Evolutionary conservation across 371 early-diverging fungal species (phyloP).

Genomic region (Lichtheimia hyalospora): DNA sequence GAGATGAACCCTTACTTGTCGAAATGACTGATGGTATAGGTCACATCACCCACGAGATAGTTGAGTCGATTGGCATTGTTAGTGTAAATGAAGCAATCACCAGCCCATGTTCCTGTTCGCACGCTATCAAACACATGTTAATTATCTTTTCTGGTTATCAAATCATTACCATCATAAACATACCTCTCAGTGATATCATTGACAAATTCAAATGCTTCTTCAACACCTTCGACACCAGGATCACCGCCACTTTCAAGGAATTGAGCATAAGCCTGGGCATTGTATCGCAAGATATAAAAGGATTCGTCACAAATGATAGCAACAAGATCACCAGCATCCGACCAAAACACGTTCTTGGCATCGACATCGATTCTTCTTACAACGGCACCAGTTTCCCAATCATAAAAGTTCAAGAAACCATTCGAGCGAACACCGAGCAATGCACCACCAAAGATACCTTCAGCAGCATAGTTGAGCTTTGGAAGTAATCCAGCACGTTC

Average conservation of each 20-base stretch:
- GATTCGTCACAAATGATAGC: constrained; percentile 90
- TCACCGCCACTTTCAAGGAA: constrained; percentile 74
- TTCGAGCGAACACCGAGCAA: constrained; percentile 87
- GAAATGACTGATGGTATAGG: constrained; percentile 92
- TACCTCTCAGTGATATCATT: constrained; percentile 85
- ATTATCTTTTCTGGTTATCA: neutral
- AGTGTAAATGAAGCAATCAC: constrained; percentile 97
- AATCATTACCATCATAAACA: neutral
- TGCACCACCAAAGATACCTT: constrained; percentile 93
- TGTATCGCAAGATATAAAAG: constrained; percentile 91
- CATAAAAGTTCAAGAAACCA: constrained; percentile 90
- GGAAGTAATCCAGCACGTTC: constrained; percentile 72
- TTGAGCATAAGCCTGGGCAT: constrained; percentile 80
- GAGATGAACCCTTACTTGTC: constrained; percentile 57
- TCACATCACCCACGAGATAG: constrained; percentile 92
- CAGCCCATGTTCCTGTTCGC: constrained; percentile 95
- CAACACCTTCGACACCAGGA: constrained; percentile 91
- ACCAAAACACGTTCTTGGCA: constrained; percentile 90
- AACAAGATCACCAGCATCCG: constrained; percentile 90
- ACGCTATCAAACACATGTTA: constrained; percentile 45
- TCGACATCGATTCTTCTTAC: constrained; percentile 95
- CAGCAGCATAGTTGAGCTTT: constrained; percentile 77
- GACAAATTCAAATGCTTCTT: constrained; percentile 94
- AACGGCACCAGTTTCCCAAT: constrained; percentile 92
- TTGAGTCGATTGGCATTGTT: constrained; percentile 87